Conservation (phyloP, 2,329 filamentous ascomycete genomes). For the Fusarium sp. region DNA sequence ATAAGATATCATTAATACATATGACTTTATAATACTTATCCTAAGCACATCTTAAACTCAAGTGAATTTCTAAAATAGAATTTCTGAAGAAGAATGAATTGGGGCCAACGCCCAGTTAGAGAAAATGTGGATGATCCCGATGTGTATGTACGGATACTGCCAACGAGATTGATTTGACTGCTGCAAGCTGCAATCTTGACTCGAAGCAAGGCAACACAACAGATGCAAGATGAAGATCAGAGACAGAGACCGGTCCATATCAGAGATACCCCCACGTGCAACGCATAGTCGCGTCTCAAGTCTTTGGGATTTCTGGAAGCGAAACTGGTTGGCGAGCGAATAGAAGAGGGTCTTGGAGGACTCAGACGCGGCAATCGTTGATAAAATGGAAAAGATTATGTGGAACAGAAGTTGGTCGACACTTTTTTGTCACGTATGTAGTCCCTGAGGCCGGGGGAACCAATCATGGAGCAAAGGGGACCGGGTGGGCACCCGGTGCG, state of each 20-base stretch:
- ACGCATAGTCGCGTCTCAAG: constrained; percentile 1
- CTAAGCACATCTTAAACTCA: neutral
- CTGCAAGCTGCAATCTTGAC: neutral
- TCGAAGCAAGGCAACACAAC: neutral
- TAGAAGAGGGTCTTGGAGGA: constrained; percentile 5
- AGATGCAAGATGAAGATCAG: neutral
- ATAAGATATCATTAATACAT: neutral
- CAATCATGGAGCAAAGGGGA: constrained; percentile 14
- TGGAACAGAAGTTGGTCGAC: constrained; percentile 20
- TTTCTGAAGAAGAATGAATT: too few species aligned
- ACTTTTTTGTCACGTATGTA: constrained; percentile 12
- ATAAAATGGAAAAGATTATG: constrained; percentile 8
- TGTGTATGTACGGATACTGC: too few species aligned
- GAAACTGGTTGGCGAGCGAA: constrained; percentile 21
- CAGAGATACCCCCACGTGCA: constrained; percentile 17
- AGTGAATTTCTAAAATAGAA: neutral
- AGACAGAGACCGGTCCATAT: constrained; percentile 20
- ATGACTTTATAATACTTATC: neutral
- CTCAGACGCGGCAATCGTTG: constrained; percentile 21
- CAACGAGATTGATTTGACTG: neutral
- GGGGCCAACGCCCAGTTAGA: neutral
- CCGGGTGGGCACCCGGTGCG: constrained; percentile 36
- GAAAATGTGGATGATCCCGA: neutral
- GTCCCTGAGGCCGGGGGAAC: constrained; percentile 1
- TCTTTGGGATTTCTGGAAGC: neutral